These are phyloP conservation scores for Theobroma cacao DNA, from an alignment of 345 rosid species.

Conservation along the genomic window DNA sequence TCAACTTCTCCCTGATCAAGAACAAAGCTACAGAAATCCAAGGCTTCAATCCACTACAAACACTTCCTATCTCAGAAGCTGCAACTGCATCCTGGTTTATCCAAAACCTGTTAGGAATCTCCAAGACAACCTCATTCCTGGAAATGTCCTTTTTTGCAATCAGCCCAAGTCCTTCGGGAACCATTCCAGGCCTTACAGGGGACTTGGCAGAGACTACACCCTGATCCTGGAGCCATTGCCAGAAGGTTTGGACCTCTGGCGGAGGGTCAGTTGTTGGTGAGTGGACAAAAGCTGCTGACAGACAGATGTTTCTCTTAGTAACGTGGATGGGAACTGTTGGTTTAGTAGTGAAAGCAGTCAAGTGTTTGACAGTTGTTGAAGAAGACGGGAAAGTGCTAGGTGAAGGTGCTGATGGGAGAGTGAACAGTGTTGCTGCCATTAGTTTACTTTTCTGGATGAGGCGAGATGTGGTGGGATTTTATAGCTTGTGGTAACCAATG, in stretches of 20 bases:
- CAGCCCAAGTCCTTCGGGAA: slow-evolving; percentile 76
- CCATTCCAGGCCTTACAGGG: slow-evolving; percentile 51
- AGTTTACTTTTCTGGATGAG: not conserved
- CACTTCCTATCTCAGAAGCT: slow-evolving; percentile 72
- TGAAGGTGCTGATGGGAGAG: slow-evolving; percentile 13
- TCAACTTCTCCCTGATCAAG: slow-evolving; percentile 70
- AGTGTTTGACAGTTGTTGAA: slow-evolving; percentile 14
- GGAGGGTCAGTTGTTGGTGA: slow-evolving; percentile 25
- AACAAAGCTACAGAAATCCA: slow-evolving; percentile 88
- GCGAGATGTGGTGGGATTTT: not conserved
- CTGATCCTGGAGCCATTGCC: slow-evolving; percentile 75
- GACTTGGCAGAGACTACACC: slow-evolving; percentile 63
- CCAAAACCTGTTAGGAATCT: slow-evolving; percentile 80
- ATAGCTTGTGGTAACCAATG: slow-evolving; percentile 2
- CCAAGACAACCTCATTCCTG: slow-evolving; percentile 81
- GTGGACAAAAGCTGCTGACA: slow-evolving; percentile 25
- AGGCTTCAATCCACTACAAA: slow-evolving; percentile 77
- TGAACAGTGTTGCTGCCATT: slow-evolving; percentile 27
- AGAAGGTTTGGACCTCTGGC: slow-evolving; percentile 53
- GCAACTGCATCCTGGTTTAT: slow-evolving; percentile 77
- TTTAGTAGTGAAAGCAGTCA: slow-evolving; percentile 13
- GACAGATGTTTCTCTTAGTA: slow-evolving; percentile 27
- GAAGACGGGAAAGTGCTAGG: slow-evolving; percentile 16
- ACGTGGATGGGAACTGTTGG: slow-evolving; percentile 23
- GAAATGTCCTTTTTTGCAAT: slow-evolving; percentile 69